A percentile compares a stretch with the other conserved stretches of the same genome.
Evolutionary conservation across 345 rosid genomes (phyloP).

Genomic region (Moricandia moricandioides): DNA sequence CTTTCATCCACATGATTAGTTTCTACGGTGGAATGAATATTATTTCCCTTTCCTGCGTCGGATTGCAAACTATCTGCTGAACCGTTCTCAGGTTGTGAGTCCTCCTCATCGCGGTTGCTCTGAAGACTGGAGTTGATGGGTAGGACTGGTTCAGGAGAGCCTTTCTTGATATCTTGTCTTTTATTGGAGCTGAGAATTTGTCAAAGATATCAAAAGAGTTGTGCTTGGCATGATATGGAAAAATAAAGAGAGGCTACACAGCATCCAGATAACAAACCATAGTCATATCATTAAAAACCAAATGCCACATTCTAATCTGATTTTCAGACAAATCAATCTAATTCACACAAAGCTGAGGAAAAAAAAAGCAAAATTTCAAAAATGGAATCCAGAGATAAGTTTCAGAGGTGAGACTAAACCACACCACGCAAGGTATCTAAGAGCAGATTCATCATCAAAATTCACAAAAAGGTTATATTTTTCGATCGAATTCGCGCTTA

Average conservation of each 20-base stretch:
- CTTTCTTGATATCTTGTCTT: conserved; percentile 57
- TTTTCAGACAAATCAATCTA: background rate
- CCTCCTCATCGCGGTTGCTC: conserved; percentile 44
- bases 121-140: conserved; percentile 39
- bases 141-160: conserved; percentile 40
- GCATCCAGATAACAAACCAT: background rate
- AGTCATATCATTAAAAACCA: background rate
- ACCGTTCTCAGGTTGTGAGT: conserved; percentile 40
- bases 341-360: background rate
- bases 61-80: conserved; percentile 18
- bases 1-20: conserved; percentile 32
- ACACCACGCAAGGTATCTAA: conserved; percentile 7
- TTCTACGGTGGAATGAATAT: conserved; percentile 19
- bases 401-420: conserved; percentile 3
- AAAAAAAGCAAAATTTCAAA: background rate
- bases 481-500: background rate
- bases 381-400: background rate
- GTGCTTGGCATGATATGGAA: background rate
- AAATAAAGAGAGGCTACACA: conserved; percentile 4
- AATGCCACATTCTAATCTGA: background rate
- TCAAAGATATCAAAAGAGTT: background rate
- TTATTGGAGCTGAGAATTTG: conserved; percentile 42
- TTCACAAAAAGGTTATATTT: background rate
- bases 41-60: conserved; percentile 19
- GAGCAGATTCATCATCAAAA: background rate